Base-by-base conservation (phyloP, 2,329 filamentous ascomycete genomes). In the Teratosphaeria pseudoeucalypti region DNA sequence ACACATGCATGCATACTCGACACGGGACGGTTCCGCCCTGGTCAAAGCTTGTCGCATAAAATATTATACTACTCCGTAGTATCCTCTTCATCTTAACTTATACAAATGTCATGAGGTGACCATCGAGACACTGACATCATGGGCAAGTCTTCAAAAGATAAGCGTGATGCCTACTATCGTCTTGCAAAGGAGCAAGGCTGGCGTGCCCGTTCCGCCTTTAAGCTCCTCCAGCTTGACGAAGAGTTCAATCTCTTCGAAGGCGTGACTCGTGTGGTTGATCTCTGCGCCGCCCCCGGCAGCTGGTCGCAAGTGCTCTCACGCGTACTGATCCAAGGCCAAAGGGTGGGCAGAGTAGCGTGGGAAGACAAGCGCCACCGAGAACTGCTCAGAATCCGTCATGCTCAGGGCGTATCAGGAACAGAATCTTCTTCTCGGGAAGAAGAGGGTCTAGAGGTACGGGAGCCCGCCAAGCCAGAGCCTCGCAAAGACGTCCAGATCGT, bases 101-200 rank as follows among this genome's bases (percentile, higher is more conserved):
- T 23, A 1, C 29, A 32, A 32, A 32, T 32, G 29, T 7, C 29
- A 32, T 32, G 29, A 5, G 29, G 7, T 32, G 29, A 32, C 29
- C 7, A 32, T 32, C 29, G 29, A 32, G 29, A 7, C 29, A 32
- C 29, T 23, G 29, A 32, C 19, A 23, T 6, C 2, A 73, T 72
- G 70, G 70, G 70, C 1, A 97, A 97, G 74, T 96, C 94, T 1
- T 97, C 92, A 55, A 99, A 99, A 76, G 94, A 99, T 72, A 99
- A 99, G 77, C 89, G 94, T 57, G 94, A 99, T 74, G 92, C 92
- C 54, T 99, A 99, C 77, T 99, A 99, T 72, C 85, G 94, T 58
- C 88, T 99, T 9, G 94, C 94, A 19, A 99, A 99, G 77, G 94
- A 99, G 75, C 94, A 99, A 79, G 95, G 95, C 64, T 99, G 94